These are phyloP conservation scores for Dryas drummondii DNA, from an alignment of 306 rosid genomes.

Conservation along the genomic window DNA sequence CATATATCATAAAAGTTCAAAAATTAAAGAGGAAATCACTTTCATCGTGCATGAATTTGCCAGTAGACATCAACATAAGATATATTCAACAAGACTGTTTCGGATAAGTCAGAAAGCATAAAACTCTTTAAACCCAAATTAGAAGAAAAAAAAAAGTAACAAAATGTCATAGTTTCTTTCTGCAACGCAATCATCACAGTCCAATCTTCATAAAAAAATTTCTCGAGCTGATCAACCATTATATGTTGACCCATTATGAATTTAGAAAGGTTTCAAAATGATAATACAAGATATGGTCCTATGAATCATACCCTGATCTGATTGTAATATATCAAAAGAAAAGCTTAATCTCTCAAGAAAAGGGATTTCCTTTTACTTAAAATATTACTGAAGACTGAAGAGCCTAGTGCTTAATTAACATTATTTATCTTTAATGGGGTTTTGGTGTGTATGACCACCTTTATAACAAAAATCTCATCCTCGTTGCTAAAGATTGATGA, in stretches of 20 bases:
- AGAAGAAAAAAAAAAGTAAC: neutral
- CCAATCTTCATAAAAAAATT: slow-evolving; percentile 1
- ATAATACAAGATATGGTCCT: slow-evolving; percentile 9
- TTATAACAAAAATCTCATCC: slow-evolving; percentile 31
- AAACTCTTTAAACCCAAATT: neutral
- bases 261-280: slow-evolving; percentile 18
- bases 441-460: slow-evolving; percentile 14
- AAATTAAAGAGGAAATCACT: slow-evolving; percentile 18
- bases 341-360: slow-evolving; percentile 7
- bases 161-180: neutral
- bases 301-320: slow-evolving; percentile 24
- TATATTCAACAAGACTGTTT: slow-evolving; percentile 1
- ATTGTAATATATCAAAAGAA: neutral
- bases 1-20: slow-evolving; percentile 23
- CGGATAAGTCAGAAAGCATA: neutral
- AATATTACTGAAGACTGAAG: slow-evolving; percentile 7
- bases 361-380: neutral
- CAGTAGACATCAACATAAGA: slow-evolving; percentile 11
- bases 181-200: neutral
- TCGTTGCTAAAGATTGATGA: slow-evolving; percentile 27
- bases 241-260: slow-evolving; percentile 46
- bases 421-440: slow-evolving; percentile 8
- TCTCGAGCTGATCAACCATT: slow-evolving; percentile 68
- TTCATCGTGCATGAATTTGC: slow-evolving; percentile 57
- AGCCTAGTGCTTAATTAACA: slow-evolving; percentile 11